Base-by-base conservation (phyloP, 2,329 filamentous ascomycete genomes). In the Microdochium trichocladiopsis region DNA sequence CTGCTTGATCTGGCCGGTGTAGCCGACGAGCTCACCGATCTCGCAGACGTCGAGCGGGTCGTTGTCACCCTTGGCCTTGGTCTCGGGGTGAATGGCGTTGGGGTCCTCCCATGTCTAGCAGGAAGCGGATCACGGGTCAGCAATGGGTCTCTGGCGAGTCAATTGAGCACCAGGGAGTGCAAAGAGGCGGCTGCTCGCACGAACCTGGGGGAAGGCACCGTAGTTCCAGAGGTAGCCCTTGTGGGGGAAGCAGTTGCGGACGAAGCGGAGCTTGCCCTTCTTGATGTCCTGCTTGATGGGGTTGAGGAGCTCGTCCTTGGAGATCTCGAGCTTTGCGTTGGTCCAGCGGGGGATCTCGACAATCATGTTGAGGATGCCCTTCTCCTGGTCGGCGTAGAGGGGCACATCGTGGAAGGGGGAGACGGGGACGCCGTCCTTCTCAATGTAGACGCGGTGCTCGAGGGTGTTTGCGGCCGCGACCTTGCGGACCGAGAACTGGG, bases 151-250 rank as follows among this genome's bases (percentile, higher is more conserved):
- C n/a, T n/a, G n/a, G n/a, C n/a, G n/a, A n/a, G 18, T 16, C 41
- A 8, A 45, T 16, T 8, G 18, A 23, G 5, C 18, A 18, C 4
- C 11, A 22, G 41, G 36, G 41, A 45, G 6, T 16, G 41, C 3
- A 22, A 12, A n/a, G n/a, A n/a, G n/a, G n/a, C n/a, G n/a, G n/a
- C n/a, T n/a, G n/a, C n/a, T n/a, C n/a, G n/a, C n/a, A 23, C 41
- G n/a, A 3, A 94, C 90, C 81, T 94, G 90, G 66, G 94, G 94
- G 86, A 99, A 97, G 74, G 92, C 92, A 78, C 94, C 94, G 78
- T 99, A 99, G 85, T 99, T 99, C 94, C 94, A 99, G 66, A 99
- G 90, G 77, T 99, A 99, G 62, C 94, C 94, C 85, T 99, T 97
- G 88, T 99, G 94, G 66, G 94, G 94, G 84, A 99, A 99, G 87